Conservation (phyloP, 345 rosid genomes). For the Cardamine occulta region DNA sequence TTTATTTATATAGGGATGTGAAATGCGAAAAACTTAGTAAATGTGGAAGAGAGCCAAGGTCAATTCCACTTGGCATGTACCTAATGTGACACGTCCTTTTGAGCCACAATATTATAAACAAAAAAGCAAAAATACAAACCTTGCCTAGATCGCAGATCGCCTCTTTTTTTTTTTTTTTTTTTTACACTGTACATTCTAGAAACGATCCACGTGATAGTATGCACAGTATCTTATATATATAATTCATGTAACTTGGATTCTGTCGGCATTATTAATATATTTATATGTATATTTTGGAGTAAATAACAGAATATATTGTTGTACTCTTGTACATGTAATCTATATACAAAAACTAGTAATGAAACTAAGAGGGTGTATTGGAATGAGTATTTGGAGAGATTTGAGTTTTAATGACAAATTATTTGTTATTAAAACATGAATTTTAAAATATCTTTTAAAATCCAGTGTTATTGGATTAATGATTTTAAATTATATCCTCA, state of each 20-base stretch:
- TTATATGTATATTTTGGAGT: background rate
- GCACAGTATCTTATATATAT: background rate
- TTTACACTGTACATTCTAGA: slow-evolving; percentile 34
- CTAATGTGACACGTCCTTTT: slow-evolving; percentile 48
- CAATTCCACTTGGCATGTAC: slow-evolving; percentile 47
- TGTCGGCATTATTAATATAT: slow-evolving; percentile 10
- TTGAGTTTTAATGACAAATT: no score
- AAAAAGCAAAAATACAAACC: slow-evolving; percentile 12
- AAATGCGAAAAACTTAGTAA: slow-evolving; percentile 17
- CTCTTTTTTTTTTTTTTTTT: background rate
- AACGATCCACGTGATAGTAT: slow-evolving; percentile 34
- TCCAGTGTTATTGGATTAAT: no score
- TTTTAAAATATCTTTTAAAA: no score
- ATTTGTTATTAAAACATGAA: no score
- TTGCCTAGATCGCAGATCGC: slow-evolving; percentile 7
- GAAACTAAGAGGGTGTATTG: slow-evolving; percentile 2
- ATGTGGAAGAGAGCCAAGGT: slow-evolving; percentile 37
- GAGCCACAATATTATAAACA: slow-evolving; percentile 19
- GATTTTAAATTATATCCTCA: no score
- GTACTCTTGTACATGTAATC: background rate
- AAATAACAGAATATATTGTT: background rate
- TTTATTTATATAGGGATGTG: slow-evolving; percentile 33
- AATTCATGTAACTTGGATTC: slow-evolving; percentile 39
- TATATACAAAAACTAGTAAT: background rate
- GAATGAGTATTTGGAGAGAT: no score